Conservation (phyloP, 2,329 filamentous ascomycete species). For the Pseudocercospora musae region DNA sequence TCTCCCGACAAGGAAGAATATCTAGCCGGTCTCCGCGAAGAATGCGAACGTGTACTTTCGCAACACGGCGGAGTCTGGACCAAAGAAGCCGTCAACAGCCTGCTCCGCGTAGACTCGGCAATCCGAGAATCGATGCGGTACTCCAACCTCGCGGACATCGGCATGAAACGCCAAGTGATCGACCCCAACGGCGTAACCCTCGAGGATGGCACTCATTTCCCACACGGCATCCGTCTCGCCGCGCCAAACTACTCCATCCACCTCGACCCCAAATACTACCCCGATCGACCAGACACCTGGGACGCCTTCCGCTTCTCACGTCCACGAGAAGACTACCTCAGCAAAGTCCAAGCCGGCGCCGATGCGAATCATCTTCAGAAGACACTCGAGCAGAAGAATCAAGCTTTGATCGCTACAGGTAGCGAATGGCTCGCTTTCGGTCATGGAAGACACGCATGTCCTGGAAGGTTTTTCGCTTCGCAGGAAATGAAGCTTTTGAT, state of each 20-base stretch:
- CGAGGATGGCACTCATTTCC: conserved; percentile 24
- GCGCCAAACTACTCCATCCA: conserved; percentile 25
- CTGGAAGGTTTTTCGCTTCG: conserved; percentile 45
- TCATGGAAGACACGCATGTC: conserved; percentile 24
- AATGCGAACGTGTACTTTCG: conserved; percentile 21
- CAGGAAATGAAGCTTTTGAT: conserved; percentile 49
- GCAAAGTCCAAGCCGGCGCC: conserved; percentile 1
- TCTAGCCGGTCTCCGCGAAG: conserved; percentile 25
- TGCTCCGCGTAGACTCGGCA: conserved; percentile 27
- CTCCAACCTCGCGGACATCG: conserved; percentile 17
- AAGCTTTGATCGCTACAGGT: conserved; percentile 10
- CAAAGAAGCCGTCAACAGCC: conserved; percentile 25
- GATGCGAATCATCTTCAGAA: conserved; percentile 6
- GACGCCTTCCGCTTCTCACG: conserved; percentile 29
- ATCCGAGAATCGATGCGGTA: conserved; percentile 31
- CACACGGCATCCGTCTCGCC: conserved; percentile 26
- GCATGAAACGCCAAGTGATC: conserved; percentile 25
- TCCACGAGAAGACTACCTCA: conserved; percentile 13
- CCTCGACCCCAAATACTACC: conserved; percentile 26
- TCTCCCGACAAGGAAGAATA: conserved; percentile 18
- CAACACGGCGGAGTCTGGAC: conserved; percentile 22
- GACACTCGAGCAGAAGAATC: conserved; percentile 13
- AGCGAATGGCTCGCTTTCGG: conserved; percentile 19
- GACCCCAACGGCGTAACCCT: conserved; percentile 25
- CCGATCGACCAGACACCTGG: conserved; percentile 19